Evolutionary conservation across 2,329 filamentous ascomycete species (phyloP), one percentile per base, ranked within the genome.

Genomic region (Verticillium tricorpus): DNA sequence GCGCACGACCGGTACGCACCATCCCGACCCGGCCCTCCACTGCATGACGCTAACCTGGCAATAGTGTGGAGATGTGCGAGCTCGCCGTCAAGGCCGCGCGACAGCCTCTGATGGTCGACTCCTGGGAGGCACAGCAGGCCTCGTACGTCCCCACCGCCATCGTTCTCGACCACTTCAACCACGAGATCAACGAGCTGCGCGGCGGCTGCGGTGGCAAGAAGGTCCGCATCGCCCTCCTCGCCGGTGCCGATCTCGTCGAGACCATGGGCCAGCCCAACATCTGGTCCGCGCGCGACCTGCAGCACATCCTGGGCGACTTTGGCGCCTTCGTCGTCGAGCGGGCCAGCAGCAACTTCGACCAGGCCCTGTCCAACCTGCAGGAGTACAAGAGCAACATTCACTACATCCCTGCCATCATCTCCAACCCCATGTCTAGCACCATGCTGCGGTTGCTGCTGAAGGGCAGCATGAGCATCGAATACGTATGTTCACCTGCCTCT

Each of bases 261-360:
- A 94, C 87, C 67, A 92, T 90, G 87, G 90, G 81, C 64, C 85
- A 82, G 3, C 86, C 86, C 1, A 88, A 87, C 3, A 86, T 97
- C 1, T 98, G 94, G 94, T 90, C 89, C 58, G 82, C 87, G 56
- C 85, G 89, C 65, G 94, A 97, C 82, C 80, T 97, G 61, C 89
- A 95, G 69, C 91, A 96, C 69, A 97, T 97, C 63, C 80, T 97
- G 22, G 88, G 91, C 57, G 85, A 89, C 71, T 97, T 90, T 71
- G 92, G 92, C 54, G 88, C 90, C 34, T 93, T 96, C 73, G 90
- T 94, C 63, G 84, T 96, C n/a, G 91, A 97, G 80, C 87, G 94
- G 63, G 89, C 88, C 50, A 93, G 93, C 54, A 96, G 92, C 25
- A 92, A 96, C 70, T 90, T 96, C 58, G 91, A 96, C 65, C 91